These are phyloP conservation scores for Aspergillus versicolor DNA, from an alignment of 2,329 filamentous ascomycete species.

Conservation along the genomic window DNA sequence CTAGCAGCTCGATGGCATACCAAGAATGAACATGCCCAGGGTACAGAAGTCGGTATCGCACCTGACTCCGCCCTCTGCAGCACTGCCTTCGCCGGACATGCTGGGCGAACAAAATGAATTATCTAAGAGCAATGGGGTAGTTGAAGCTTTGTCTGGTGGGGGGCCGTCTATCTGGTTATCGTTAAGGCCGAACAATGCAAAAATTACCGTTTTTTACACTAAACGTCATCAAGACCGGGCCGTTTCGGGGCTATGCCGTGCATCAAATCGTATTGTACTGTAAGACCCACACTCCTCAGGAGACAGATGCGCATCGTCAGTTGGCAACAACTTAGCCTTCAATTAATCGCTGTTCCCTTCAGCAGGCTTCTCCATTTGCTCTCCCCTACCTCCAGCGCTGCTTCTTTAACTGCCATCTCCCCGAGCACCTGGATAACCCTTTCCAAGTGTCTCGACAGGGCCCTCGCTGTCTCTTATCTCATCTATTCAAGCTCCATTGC, in stretches of 20 bases:
- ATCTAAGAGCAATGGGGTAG: not conserved
- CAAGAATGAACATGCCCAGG: slow-evolving; percentile 64
- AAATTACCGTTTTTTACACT: slow-evolving; percentile 16
- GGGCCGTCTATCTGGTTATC: slow-evolving; percentile 12
- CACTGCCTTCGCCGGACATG: slow-evolving; percentile 19
- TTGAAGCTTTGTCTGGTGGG: slow-evolving; percentile 6
- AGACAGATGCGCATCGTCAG: slow-evolving; percentile 11
- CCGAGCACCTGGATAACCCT: not conserved
- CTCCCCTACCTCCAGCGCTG: not conserved
- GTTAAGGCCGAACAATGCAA: not conserved
- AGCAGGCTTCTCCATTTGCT: not conserved
- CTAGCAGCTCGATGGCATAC: slow-evolving; percentile 36
- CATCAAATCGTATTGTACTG: slow-evolving; percentile 18
- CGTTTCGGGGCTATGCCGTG: not conserved
- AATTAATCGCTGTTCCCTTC: slow-evolving; percentile 8
- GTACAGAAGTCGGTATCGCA: slow-evolving; percentile 56
- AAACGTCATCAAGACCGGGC: slow-evolving; percentile 18
- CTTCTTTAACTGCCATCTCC: not conserved
- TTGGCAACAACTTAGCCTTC: slow-evolving; percentile 16
- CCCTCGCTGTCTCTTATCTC: slow-evolving; percentile 22
- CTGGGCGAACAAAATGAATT: not conserved
- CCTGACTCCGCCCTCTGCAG: not conserved
- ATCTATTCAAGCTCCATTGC: slow-evolving; percentile 48
- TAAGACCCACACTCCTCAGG: slow-evolving; percentile 25
- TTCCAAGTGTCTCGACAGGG: not conserved